Evolutionary conservation across 768 basidiomycete species (phyloP).

Genomic region (Pleurotus djamor): DNA sequence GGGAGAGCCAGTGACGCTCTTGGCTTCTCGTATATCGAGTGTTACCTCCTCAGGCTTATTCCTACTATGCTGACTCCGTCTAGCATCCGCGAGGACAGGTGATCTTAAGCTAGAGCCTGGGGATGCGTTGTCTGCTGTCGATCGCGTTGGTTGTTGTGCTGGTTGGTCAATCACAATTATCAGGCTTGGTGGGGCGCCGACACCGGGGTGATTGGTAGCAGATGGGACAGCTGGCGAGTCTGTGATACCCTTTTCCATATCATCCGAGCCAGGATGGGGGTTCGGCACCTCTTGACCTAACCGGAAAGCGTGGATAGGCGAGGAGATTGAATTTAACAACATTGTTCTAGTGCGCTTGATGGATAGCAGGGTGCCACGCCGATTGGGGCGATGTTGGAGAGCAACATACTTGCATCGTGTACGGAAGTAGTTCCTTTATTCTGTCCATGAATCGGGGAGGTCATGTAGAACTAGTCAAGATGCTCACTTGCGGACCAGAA

Average conservation of each 20-base stretch:
- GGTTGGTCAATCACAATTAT: neutral
- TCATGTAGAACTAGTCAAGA: too few relatives aligned
- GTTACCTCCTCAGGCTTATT: too few relatives aligned
- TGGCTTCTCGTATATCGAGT: conserved; percentile 4
- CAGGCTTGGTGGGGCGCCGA: neutral
- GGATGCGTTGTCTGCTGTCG: neutral
- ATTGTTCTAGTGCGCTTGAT: conserved; percentile 20
- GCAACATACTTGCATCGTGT: conserved; percentile 39
- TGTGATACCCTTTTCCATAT: conserved; percentile 9
- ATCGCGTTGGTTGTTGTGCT: neutral
- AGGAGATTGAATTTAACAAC: conserved; percentile 30
- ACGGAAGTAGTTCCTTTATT: conserved; percentile 38
- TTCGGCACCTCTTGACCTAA: neutral
- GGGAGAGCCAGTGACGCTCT: conserved; percentile 31
- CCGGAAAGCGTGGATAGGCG: conserved; percentile 17
- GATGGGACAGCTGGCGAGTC: neutral
- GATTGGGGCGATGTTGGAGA: conserved; percentile 9
- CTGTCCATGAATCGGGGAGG: too few relatives aligned
- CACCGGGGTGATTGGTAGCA: neutral
- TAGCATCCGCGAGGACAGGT: neutral
- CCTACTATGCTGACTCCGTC: too few relatives aligned
- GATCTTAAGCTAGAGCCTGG: neutral
- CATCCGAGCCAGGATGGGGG: conserved; percentile 5
- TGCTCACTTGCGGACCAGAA: conserved; percentile 55
- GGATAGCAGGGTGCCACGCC: conserved; percentile 11